phyloP scores from a whole-genome alignment of 306 rosid species.

The Glycine tomentella region DNA sequence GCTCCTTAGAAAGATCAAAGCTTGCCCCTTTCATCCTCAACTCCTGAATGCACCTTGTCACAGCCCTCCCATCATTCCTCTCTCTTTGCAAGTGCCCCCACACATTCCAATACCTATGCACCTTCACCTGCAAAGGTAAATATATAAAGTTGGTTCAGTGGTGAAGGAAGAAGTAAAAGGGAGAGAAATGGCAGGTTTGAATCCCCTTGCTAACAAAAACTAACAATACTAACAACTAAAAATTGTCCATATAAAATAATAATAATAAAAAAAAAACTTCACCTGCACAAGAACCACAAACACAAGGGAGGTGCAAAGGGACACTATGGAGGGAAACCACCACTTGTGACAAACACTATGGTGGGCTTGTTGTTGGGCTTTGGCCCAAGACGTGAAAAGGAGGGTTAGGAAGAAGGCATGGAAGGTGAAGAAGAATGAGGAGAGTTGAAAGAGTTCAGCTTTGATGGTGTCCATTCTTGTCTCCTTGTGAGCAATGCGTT shows the following conservation, averaged over 20 bases:
- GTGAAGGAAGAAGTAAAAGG: no score
- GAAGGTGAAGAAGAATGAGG: slow-evolving; percentile 73
- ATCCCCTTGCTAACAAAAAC: no score
- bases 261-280: no score
- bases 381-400: slow-evolving; percentile 67
- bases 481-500: slow-evolving; percentile 61
- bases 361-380: background rate
- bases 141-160: no score
- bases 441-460: slow-evolving; percentile 73
- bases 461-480: slow-evolving; percentile 60
- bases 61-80: slow-evolving; percentile 58
- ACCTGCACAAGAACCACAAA: slow-evolving; percentile 61
- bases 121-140: slow-evolving; percentile 35
- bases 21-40: slow-evolving; percentile 92
- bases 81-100: slow-evolving; percentile 67
- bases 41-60: slow-evolving; percentile 75
- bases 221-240: no score
- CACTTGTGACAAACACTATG: slow-evolving; percentile 58
- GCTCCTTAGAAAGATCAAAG: slow-evolving; percentile 81
- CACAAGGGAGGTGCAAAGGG: slow-evolving; percentile 64
- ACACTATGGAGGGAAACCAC: slow-evolving; percentile 76
- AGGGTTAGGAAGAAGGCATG: slow-evolving; percentile 72
- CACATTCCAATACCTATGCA: slow-evolving; percentile 74
- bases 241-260: no score
- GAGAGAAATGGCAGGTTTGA: no score